Evolutionary conservation across 2,329 filamentous ascomycete genomes (phyloP).

Genomic region (Aureobasidium sp.): DNA sequence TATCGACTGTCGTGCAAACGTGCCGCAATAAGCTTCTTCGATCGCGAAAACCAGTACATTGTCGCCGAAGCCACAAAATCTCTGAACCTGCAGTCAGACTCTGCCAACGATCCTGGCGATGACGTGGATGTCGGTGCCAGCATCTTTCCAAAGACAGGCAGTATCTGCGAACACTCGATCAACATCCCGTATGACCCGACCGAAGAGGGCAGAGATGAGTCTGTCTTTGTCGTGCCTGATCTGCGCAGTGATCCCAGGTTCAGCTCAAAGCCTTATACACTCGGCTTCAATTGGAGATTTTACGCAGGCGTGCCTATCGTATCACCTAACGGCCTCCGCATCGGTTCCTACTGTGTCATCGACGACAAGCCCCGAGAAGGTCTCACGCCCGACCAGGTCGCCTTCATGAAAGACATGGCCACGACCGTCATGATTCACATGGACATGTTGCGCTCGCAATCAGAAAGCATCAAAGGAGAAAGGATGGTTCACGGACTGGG

Average conservation of each 20-base stretch:
- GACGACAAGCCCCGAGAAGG: constrained; percentile 24
- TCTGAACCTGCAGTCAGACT: constrained; percentile 33
- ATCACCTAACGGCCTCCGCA: constrained; percentile 28
- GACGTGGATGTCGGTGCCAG: constrained; percentile 27
- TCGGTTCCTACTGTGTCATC: constrained; percentile 28
- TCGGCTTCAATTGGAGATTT: constrained; percentile 25
- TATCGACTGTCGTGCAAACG: constrained; percentile 43
- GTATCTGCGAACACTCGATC: constrained; percentile 28
- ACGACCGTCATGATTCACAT: constrained; percentile 27
- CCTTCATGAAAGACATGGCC: constrained; percentile 28
- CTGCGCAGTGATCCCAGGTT: constrained; percentile 29
- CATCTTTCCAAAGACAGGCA: constrained; percentile 25
- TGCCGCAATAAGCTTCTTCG: constrained; percentile 49
- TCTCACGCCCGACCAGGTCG: constrained; percentile 19
- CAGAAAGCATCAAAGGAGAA: constrained; percentile 24
- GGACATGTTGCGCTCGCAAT: constrained; percentile 29
- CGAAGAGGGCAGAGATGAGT: constrained; percentile 20
- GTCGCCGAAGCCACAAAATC: constrained; percentile 48
- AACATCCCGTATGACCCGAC: neutral
- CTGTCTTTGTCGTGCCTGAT: constrained; percentile 21
- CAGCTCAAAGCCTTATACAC: constrained; percentile 26
- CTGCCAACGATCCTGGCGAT: constrained; percentile 22
- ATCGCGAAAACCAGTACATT: constrained; percentile 43
- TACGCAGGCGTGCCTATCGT: constrained; percentile 31
- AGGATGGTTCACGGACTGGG: constrained; percentile 21